These are phyloP conservation scores for Naganishia sp. DNA, from an alignment of 1,284 basidiomycete species.

Conservation along the genomic window DNA sequence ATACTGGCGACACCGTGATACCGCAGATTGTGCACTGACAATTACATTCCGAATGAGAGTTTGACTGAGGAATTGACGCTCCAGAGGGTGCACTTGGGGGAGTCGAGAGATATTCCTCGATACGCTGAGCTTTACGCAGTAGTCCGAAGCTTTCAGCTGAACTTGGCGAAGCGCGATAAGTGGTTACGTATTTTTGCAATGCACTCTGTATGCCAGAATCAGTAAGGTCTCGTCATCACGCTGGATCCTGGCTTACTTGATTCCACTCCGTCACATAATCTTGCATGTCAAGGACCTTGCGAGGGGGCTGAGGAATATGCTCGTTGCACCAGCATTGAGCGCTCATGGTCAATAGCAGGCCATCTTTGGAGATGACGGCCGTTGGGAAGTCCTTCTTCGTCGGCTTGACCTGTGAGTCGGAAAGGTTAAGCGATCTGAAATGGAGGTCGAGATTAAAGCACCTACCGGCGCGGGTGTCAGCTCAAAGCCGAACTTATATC, in stretches of 20 bases:
- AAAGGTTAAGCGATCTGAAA: slow-evolving; percentile 19
- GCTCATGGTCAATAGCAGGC: slow-evolving; percentile 10
- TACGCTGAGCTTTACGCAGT: slow-evolving; percentile 77
- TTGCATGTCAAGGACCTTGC: slow-evolving; percentile 75
- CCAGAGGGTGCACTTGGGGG: slow-evolving; percentile 11
- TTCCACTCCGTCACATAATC: slow-evolving; percentile 71
- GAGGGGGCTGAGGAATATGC: slow-evolving; percentile 61
- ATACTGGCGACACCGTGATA: slow-evolving; percentile 46
- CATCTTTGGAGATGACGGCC: slow-evolving; percentile 7
- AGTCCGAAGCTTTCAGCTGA: slow-evolving; percentile 72
- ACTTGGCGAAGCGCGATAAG: slow-evolving; percentile 73
- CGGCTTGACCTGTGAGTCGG: slow-evolving; percentile 65
- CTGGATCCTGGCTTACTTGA: slow-evolving; percentile 40
- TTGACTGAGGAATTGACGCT: neutral
- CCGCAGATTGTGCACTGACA: slow-evolving; percentile 41
- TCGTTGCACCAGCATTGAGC: slow-evolving; percentile 70
- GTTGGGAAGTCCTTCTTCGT: slow-evolving; percentile 54
- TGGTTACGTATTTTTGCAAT: slow-evolving; percentile 76
- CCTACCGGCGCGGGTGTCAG: slow-evolving; percentile 51
- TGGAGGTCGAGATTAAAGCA: neutral
- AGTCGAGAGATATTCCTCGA: slow-evolving; percentile 62
- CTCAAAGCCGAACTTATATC: slow-evolving; percentile 85
- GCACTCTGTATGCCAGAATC: slow-evolving; percentile 63
- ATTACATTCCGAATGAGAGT: neutral
- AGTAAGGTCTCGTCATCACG: neutral